A percentile compares a stretch with the other conserved stretches of the same genome.
phyloP scores from a whole-genome alignment of 495 filamentous ascomycete species.

The Rostrohypoxylon terebratum region DNA sequence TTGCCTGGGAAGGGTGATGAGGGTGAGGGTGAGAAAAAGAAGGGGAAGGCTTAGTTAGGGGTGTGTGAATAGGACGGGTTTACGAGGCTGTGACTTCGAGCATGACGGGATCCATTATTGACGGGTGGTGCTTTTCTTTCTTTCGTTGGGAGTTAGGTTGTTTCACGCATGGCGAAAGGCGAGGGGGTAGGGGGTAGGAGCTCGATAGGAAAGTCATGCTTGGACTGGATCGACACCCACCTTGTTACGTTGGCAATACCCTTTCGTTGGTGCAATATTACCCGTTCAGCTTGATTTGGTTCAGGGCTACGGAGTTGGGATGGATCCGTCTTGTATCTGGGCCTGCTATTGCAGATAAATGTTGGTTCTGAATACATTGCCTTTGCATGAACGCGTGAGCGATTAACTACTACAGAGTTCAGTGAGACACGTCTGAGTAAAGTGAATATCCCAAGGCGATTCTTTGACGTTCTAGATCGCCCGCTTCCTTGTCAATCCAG shows the following conservation, averaged over 20 bases:
- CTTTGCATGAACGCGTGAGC: background rate
- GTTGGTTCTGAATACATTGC: slow-evolving; percentile 1
- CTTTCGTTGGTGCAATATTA: slow-evolving; percentile 3
- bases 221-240: background rate
- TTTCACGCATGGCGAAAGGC: background rate
- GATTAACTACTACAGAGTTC: background rate
- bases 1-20: background rate
- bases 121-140: background rate
- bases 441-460: background rate
- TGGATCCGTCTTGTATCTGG: background rate
- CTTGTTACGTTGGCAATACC: slow-evolving; percentile 1
- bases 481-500: background rate
- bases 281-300: slow-evolving; percentile 2
- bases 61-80: too few relatives aligned
- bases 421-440: background rate
- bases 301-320: background rate
- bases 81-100: too few relatives aligned
- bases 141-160: background rate
- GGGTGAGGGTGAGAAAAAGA: background rate
- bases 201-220: slow-evolving; percentile 5
- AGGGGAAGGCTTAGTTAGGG: too few relatives aligned
- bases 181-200: background rate
- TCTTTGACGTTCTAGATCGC: background rate
- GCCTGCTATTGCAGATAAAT: background rate
- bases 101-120: too few relatives aligned